Evolutionary conservation across 129 eudicot species (phyloP).

Genomic region (Dittrichia graveolens): DNA sequence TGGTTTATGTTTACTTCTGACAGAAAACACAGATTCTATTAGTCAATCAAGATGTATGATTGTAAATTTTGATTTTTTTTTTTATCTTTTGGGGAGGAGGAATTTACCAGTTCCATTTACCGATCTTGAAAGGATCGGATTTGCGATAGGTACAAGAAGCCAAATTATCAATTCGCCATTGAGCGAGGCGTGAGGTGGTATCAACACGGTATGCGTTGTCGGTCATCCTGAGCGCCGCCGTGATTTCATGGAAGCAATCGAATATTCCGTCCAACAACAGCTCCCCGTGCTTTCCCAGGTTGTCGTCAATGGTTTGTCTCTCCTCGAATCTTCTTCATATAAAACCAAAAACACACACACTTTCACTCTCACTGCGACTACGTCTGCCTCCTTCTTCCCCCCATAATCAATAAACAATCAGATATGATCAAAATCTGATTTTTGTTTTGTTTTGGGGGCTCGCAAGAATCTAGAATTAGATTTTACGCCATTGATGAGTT

Average conservation of each 20-base stretch:
- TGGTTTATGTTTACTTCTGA: too few relatives aligned
- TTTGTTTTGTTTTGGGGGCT: constrained; percentile 27
- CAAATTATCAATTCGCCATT: constrained; percentile 86
- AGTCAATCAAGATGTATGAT: not conserved
- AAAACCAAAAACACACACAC: constrained; percentile 6
- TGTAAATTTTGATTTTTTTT: not conserved
- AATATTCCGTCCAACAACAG: constrained; percentile 59
- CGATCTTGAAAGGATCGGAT: constrained; percentile 97
- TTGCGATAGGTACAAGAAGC: constrained; percentile 81
- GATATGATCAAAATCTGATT: not conserved
- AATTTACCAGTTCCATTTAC: constrained; percentile 84
- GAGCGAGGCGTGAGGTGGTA: constrained; percentile 94
- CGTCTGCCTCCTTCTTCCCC: not conserved
- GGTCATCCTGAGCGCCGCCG: constrained; percentile 70
- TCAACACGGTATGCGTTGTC: constrained; percentile 61
- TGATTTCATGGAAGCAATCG: constrained; percentile 86
- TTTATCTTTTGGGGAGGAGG: not conserved
- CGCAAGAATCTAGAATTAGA: constrained; percentile 53
- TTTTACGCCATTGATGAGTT: constrained; percentile 58
- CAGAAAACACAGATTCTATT: too few relatives aligned
- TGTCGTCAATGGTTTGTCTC: constrained; percentile 35
- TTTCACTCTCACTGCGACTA: constrained; percentile 15
- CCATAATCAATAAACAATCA: not conserved
- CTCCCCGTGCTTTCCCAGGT: constrained; percentile 91
- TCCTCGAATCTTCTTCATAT: constrained; percentile 33